phyloP scores from a whole-genome alignment of 2,329 filamentous ascomycete species.

The Hypoxylon sp. region DNA sequence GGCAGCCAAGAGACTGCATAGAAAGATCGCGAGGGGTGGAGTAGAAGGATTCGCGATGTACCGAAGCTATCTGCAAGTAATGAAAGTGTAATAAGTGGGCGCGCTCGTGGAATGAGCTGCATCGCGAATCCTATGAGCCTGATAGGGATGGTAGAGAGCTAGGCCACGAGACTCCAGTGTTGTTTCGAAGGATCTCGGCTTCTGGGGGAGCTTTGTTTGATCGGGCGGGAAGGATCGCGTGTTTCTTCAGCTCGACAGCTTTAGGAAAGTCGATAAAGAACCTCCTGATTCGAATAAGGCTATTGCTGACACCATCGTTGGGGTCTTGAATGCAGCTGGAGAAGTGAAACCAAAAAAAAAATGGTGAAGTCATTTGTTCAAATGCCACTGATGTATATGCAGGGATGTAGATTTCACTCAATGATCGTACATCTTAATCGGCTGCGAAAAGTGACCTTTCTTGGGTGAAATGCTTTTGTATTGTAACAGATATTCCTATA shows the following conservation, averaged over 20 bases:
- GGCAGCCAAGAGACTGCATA: not conserved
- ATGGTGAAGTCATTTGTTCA: conserved; percentile 6
- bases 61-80: conserved; percentile 37
- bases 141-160: conserved; percentile 4
- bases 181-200: conserved; percentile 29
- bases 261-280: conserved; percentile 2
- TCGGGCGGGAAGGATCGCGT: conserved; percentile 36
- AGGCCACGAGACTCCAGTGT: conserved; percentile 21
- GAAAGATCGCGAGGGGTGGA: conserved; percentile 13
- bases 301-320: not conserved
- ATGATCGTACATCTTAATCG: not conserved
- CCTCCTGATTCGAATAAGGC: not conserved
- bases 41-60: conserved; percentile 36
- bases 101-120: conserved; percentile 2
- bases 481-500: conserved; percentile 29
- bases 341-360: conserved; percentile 24
- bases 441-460: not conserved
- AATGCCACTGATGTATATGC: conserved; percentile 2
- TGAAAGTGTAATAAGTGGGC: conserved; percentile 34
- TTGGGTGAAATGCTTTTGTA: conserved; percentile 12
- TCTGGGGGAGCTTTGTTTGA: conserved; percentile 17
- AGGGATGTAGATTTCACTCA: not conserved
- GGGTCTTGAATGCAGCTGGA: not conserved
- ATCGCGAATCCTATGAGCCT: conserved; percentile 27
- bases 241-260: conserved; percentile 28